These are phyloP conservation scores for Paraphoma chrysanthemicola DNA, from an alignment of 2,329 filamentous ascomycete genomes.

Conservation along the genomic window DNA sequence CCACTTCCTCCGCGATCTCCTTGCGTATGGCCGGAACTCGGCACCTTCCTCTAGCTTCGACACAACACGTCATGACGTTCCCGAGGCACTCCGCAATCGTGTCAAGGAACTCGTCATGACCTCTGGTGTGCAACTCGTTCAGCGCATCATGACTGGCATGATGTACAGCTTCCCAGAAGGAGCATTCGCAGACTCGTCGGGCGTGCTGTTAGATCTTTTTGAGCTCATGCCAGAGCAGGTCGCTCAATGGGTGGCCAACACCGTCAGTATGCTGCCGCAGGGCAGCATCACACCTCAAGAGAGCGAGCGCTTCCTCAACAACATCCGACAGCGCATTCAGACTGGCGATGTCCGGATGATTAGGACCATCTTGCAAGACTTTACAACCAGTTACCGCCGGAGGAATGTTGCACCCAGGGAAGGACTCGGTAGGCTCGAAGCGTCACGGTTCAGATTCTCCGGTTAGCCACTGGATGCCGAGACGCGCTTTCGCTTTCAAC, in stretches of 20 bases:
- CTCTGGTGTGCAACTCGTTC: slow-evolving; percentile 80
- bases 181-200: slow-evolving; percentile 93
- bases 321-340: slow-evolving; percentile 79
- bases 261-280: slow-evolving; percentile 80
- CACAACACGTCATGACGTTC: slow-evolving; percentile 65
- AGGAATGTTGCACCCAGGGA: slow-evolving; percentile 95
- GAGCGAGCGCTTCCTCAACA: slow-evolving; percentile 78
- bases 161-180: slow-evolving; percentile 98
- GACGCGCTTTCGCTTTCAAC: slow-evolving; percentile 8
- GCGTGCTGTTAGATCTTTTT: slow-evolving; percentile 88
- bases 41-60: slow-evolving; percentile 67
- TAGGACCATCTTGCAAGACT: slow-evolving; percentile 87
- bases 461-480: slow-evolving; percentile 33
- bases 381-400: slow-evolving; percentile 91
- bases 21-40: slow-evolving; percentile 85
- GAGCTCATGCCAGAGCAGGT: slow-evolving; percentile 83
- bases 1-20: slow-evolving; percentile 88
- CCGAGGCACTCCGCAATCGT: slow-evolving; percentile 72
- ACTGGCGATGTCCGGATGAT: slow-evolving; percentile 78
- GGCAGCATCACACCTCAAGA: slow-evolving; percentile 78
- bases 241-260: slow-evolving; percentile 80
- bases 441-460: slow-evolving; percentile 81
- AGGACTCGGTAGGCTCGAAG: slow-evolving; percentile 85
- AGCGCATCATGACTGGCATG: slow-evolving; percentile 94
- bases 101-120: slow-evolving; percentile 74